These are phyloP conservation scores for Soucietia sequanensis DNA, from an alignment of 805 yeast genomes.

Conservation along the genomic window DNA sequence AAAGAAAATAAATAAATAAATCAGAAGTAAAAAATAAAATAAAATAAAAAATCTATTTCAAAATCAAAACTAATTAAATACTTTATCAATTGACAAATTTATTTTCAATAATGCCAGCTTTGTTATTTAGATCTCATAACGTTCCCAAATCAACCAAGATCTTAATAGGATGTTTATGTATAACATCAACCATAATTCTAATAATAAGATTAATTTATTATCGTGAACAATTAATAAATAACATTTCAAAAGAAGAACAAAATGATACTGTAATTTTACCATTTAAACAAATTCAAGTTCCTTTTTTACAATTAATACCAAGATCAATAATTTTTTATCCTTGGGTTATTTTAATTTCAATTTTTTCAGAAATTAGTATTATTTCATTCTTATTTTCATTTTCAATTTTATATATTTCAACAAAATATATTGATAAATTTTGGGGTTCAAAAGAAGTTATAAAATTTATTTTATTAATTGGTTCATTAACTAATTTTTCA, in stretches of 20 bases:
- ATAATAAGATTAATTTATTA: conserved; percentile 39
- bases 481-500: conserved; percentile 54
- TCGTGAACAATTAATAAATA: conserved; percentile 10
- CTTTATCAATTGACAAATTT: too few species aligned
- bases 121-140: conserved; percentile 9
- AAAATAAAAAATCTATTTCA: too few species aligned
- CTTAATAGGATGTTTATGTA: conserved; percentile 37
- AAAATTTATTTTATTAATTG: conserved; percentile 50
- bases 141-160: conserved; percentile 50
- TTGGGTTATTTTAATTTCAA: conserved; percentile 61
- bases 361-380: conserved; percentile 60
- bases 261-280: conserved; percentile 8
- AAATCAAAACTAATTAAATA: too few species aligned
- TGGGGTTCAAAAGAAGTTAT: conserved; percentile 54
- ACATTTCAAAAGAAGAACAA: conserved; percentile 11
- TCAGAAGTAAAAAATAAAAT: too few species aligned
- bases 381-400: conserved; percentile 44
- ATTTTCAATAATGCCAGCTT: conserved; percentile 6
- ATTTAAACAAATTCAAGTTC: conserved; percentile 48
- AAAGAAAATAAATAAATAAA: too few species aligned
- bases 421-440: conserved; percentile 48
- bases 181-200: conserved; percentile 41
- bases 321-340: conserved; percentile 53
- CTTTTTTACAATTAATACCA: conserved; percentile 65
- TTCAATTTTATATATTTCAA: conserved; percentile 35